Evolutionary conservation across 768 basidiomycete species (phyloP).

Genomic region (Amyloporia xantha): DNA sequence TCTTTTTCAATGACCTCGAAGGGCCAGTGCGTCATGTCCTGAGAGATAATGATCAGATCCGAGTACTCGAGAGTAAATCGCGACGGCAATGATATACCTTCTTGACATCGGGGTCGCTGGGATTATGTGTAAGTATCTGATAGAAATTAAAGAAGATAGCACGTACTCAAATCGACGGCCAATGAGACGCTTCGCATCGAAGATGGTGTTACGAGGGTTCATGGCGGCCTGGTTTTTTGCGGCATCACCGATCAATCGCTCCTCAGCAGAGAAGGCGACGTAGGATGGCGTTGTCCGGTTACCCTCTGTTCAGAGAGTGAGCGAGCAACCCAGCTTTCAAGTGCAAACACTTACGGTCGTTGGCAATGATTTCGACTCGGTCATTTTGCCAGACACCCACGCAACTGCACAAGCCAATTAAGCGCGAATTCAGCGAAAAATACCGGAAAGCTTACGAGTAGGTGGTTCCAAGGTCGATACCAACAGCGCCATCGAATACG

Average conservation of each 20-base stretch:
- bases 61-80: not conserved
- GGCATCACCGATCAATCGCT: constrained; percentile 97
- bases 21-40: constrained; percentile 98
- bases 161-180: constrained; percentile 92
- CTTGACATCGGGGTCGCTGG: constrained; percentile 84
- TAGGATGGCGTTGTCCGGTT: constrained; percentile 99
- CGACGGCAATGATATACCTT: constrained; percentile 43
- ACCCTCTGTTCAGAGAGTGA: constrained; percentile 55
- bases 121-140: not conserved
- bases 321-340: not conserved
- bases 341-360: constrained; percentile 67
- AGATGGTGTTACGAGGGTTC: constrained; percentile 99
- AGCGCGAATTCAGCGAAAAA: constrained; percentile 1
- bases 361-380: constrained; percentile 98
- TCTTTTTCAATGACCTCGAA: constrained; percentile 96
- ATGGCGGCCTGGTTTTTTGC: constrained; percentile 99
- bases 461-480: constrained; percentile 95
- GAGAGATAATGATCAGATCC: constrained; percentile 10
- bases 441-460: constrained; percentile 66
- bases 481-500: constrained; percentile 92
- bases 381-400: constrained; percentile 99
- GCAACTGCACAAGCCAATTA: constrained; percentile 50
- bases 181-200: constrained; percentile 98
- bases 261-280: constrained; percentile 94
- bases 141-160: not conserved